Percentiles rank a stretch among this genome's conserved stretches.
These are phyloP conservation scores for Ogataea nakhonphanomensis DNA, from an alignment of 805 yeast genomes.

Conservation along the genomic window DNA sequence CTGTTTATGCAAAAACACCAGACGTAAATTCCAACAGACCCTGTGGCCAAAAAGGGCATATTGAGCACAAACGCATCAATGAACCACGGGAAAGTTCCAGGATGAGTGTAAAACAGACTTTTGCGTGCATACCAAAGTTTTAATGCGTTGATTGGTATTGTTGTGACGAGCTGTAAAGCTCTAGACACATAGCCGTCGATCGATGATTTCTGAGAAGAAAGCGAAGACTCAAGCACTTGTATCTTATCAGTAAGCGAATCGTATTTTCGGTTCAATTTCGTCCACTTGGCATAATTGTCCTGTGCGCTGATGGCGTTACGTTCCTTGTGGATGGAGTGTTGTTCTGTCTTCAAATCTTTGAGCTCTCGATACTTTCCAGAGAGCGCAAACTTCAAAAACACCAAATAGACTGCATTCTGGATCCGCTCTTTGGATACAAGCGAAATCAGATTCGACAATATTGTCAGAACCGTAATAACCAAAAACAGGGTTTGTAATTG, in stretches of 20 bases:
- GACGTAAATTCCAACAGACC: conserved; percentile 56
- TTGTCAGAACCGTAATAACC: conserved; percentile 36
- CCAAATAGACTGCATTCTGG: conserved; percentile 13
- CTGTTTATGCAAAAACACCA: conserved; percentile 47
- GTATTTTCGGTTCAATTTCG: conserved; percentile 73
- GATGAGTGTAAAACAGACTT: conserved; percentile 58
- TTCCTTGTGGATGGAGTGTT: conserved; percentile 45
- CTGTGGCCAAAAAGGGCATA: conserved; percentile 61
- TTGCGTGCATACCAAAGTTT: conserved; percentile 51
- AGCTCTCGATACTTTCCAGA: conserved; percentile 28
- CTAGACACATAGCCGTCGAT: conserved; percentile 35
- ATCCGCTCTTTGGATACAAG: conserved; percentile 28
- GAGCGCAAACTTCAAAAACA: conserved; percentile 22
- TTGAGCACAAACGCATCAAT: conserved; percentile 49
- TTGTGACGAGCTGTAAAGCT: conserved; percentile 37
- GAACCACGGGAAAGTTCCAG: conserved; percentile 52
- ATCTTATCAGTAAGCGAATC: conserved; percentile 57
- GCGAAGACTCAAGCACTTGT: conserved; percentile 36
- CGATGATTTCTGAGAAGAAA: conserved; percentile 35
- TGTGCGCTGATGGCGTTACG: conserved; percentile 73
- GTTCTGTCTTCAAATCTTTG: conserved; percentile 39
- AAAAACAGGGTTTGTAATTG: conserved; percentile 31
- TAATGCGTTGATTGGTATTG: conserved; percentile 45
- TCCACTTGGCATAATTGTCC: conserved; percentile 95
- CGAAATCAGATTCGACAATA: conserved; percentile 39